These are phyloP conservation scores for Epicoccum nigrum DNA, from an alignment of 2,329 filamentous ascomycete species.

Conservation along the genomic window DNA sequence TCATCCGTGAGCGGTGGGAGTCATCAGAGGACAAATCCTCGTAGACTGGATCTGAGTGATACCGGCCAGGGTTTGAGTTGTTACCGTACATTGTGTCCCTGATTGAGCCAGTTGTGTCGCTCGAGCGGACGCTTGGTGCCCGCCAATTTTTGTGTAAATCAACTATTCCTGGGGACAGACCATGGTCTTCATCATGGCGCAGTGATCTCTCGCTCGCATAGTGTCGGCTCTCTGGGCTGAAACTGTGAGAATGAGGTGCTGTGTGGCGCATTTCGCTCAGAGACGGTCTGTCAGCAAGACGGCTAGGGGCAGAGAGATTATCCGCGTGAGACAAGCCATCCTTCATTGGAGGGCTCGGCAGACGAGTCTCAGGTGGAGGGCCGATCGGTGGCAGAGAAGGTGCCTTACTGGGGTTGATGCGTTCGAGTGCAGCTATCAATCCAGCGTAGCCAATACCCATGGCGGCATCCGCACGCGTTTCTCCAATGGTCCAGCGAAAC, in stretches of 20 bases:
- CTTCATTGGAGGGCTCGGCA: conserved; percentile 37
- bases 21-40: conserved; percentile 31
- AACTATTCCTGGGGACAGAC: conserved; percentile 24
- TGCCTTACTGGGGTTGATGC: conserved; percentile 48
- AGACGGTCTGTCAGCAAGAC: conserved; percentile 19
- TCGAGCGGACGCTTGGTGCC: conserved; percentile 36
- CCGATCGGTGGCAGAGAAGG: conserved; percentile 32
- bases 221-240: conserved; percentile 19
- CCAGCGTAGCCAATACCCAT: conserved; percentile 72
- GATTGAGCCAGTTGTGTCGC: conserved; percentile 27
- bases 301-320: conserved; percentile 8
- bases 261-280: conserved; percentile 25
- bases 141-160: conserved; percentile 40
- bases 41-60: conserved; percentile 32
- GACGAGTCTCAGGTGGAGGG: conserved; percentile 40
- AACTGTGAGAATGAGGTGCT: conserved; percentile 17
- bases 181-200: conserved; percentile 24
- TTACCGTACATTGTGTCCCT: conserved; percentile 37
- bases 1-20: conserved; percentile 28
- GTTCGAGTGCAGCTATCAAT: conserved; percentile 67
- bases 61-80: conserved; percentile 20
- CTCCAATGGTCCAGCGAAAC: conserved; percentile 69
- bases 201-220: conserved; percentile 21
- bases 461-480: conserved; percentile 62
- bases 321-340: conserved; percentile 16